Percentiles rank a stretch among this genome's conserved stretches.
Evolutionary conservation across 148 eudicot species (phyloP).

Genomic region (Linanthus parryae): DNA sequence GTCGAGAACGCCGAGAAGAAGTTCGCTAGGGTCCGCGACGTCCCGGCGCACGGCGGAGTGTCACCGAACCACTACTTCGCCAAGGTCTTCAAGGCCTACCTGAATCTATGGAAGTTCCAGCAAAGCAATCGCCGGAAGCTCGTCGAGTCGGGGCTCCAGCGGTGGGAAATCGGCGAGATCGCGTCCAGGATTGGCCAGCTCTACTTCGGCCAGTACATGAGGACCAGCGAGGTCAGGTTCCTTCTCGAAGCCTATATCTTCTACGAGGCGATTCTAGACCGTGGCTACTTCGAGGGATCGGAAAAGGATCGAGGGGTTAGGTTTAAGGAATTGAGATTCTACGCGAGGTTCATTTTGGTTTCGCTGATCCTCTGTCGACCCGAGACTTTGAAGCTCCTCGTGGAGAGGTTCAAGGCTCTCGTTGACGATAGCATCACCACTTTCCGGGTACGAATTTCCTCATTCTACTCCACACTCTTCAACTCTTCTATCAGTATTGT

Average conservation of each 20-base stretch:
- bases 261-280: constrained; percentile 67
- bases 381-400: constrained; percentile 53
- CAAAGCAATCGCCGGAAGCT: constrained; percentile 53
- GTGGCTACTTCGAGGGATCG: constrained; percentile 53
- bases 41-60: constrained; percentile 36
- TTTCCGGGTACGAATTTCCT: constrained; percentile 42
- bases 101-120: constrained; percentile 79
- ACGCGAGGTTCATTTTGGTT: constrained; percentile 79
- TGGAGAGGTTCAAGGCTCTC: constrained; percentile 55
- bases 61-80: constrained; percentile 35
- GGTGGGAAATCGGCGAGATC: constrained; percentile 97
- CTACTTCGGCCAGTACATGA: constrained; percentile 73
- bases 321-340: constrained; percentile 94
- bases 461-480: neutral
- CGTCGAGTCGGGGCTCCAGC: constrained; percentile 55
- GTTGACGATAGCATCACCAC: constrained; percentile 58
- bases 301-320: constrained; percentile 51
- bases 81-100: constrained; percentile 87
- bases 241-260: constrained; percentile 72
- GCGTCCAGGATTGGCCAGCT: constrained; percentile 94
- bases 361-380: constrained; percentile 58
- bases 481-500: too few species aligned
- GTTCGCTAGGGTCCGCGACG: constrained; percentile 72
- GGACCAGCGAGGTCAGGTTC: constrained; percentile 79
- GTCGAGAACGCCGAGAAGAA: constrained; percentile 71